Evolutionary conservation across 2,329 filamentous ascomycete genomes (phyloP), one percentile per base, ranked within the genome.

Genomic region (Aspergillus quadricinctus): DNA sequence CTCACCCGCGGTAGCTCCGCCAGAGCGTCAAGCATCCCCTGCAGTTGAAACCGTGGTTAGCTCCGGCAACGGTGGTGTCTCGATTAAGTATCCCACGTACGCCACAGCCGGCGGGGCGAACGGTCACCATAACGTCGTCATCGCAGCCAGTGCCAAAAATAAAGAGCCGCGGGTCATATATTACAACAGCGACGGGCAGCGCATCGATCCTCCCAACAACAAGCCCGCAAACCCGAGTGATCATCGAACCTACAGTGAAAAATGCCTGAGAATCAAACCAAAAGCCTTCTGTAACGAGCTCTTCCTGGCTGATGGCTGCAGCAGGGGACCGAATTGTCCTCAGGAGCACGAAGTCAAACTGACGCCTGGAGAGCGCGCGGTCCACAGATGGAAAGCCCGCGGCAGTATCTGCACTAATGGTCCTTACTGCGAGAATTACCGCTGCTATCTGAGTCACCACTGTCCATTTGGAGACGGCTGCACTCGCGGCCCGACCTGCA

Each of bases 371-470:
- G 59, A 61, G 21, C 11, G 56, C 3, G 49, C 48, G 2, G 46
- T 58, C n/a, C 59, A 58, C 29, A 49, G 59, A 14, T 55, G 50
- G 37, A 56, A 54, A 35, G 59, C 59, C 10, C 45, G 59, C 7
- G 29, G 28, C 5, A 55, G 43, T 6, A 23, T 45, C n/a, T 61
- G 59, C 50, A 11, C 51, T 7, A 51, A 29, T 14, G 54, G 56
- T 17, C 37, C 51, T 3, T 35, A 49, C 25, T 61, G 59, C 28
- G 49, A 49, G 11, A 53, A 55, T 14, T 61, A 48, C 14, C 43
- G 46, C 29, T 61, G 59, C 48, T 57, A 56, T 48, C 48, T 56
- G 23, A 61, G 58, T 28, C 58, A 61, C 41, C 58, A 61, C 40
- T 61, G 58, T 49, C 52, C 58, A 57, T 40, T 27, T 43, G 31